Evolutionary conservation across 75 land plant species (phyloP), one percentile per base, ranked within the genome.

Genomic region (Pseudotsuga menziesii): DNA sequence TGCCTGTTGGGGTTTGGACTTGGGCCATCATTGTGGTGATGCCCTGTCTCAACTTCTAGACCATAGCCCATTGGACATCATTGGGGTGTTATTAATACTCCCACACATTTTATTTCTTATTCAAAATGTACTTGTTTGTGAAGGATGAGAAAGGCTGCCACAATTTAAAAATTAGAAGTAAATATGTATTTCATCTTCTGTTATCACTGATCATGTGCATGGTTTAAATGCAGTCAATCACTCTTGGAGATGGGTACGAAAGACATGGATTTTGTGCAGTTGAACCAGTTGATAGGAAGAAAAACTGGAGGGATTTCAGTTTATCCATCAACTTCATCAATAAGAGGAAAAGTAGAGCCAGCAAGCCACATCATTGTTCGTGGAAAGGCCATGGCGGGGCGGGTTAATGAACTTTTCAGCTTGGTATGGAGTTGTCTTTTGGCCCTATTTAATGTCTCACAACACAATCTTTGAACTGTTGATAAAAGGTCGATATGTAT

Each of bases 291-390:
- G 29, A 95, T 97, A 78, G 99, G 99, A 75, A 88, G 99, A 78
- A 97, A 97, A 76, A 95, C 98, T 25, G 99, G 99, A 79, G 99
- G 99, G 32, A 97, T 97, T n/a, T 94, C 98, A 71, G 91, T 97
- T 57, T 97, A 89, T 82, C 99, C 99, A 55, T 88, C 91, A 58
- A 95, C 91, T 35, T 95, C 99, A 56, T 84, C 99, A 52, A 66
- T 90, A 3, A 80, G 99, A 17, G 98, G 96, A 8, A 88, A 87
- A 75, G 78, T 80, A 36, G 89, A 92, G 29, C 98, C 99, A 48
- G 87, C 86, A 41, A 88, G 92, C 64, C 85, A 86, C 72, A 88
- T 97, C 16, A 86, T 97, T 83, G 91, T 95, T 29, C 82, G 91
- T 58, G 99, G 98, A 35, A 97, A 97, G 78, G 91, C 99, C 20